Evolutionary conservation across 192 early-diverging fungal genomes (phyloP), one percentile per base, ranked within the genome.

Genomic region (Umbelopsis vinacea): DNA sequence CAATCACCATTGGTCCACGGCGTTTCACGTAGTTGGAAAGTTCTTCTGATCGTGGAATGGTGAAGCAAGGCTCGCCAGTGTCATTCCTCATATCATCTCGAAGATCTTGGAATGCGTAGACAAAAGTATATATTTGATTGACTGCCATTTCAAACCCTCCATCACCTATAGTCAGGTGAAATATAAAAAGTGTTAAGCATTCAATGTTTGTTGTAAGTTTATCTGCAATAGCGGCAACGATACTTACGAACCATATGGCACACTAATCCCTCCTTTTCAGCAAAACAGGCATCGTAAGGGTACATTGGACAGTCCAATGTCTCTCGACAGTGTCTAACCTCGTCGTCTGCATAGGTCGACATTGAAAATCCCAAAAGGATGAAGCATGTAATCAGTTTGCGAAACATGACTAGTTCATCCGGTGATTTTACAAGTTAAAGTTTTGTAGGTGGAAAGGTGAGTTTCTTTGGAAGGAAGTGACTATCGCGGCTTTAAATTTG

Each of bases 281-380:
- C 77, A 67, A 69, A 79, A 46, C 77, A 79, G 24, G 55, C 66
- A 22, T 79, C 68, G 21, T 74, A 60, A n/a, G 77, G 77, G 60
- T 79, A 79, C 23, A 74, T 63, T 24, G 72, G 77, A 52, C 77
- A 79, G 46, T 79, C 66, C 23, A 73, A 24, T 5, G 63, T 68
- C 53, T 79, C 71, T 40, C 54, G 43, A 52, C 77, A 79, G 52
- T 74, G 77, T 7, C 5, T n/a, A 1, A 37, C 3, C 8, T 63
- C 33, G 29, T 63, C 29, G 29, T 63, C 29, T 19, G 57, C 57
- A 63, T 35, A 14, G 1, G 33, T 26, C 14, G 33, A 37, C 33
- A 63, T 2, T 37, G 57, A 63, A 29, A 22, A 15, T 37, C 24
- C 57, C 33, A 63, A 38, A 37, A 63, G 12, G 33, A 35, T 35